A percentile compares a stretch with the other conserved stretches of the same genome.
These are phyloP conservation scores for Candida koratica DNA, from an alignment of 805 yeast genomes.

Conservation along the genomic window DNA sequence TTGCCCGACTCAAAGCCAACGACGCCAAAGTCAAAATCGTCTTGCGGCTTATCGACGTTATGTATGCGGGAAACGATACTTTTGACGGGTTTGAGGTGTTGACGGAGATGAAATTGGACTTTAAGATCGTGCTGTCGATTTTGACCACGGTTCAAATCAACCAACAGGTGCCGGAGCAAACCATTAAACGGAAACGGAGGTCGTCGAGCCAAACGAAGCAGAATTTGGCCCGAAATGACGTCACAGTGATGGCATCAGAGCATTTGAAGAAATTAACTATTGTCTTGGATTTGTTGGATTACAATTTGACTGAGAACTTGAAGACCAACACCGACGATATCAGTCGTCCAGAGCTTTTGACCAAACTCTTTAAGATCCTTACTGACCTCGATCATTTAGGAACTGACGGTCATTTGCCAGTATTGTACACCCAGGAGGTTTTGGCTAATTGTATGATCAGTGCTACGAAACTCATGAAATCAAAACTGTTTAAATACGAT, in stretches of 20 bases:
- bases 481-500: conserved; percentile 41
- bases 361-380: conserved; percentile 54
- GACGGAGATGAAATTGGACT: conserved; percentile 51
- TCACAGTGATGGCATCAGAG: conserved; percentile 68
- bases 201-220: conserved; percentile 74
- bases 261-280: conserved; percentile 77
- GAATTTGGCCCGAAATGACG: conserved; percentile 66
- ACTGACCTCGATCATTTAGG: conserved; percentile 82
- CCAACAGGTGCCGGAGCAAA: conserved; percentile 41
- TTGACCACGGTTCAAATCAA: conserved; percentile 59
- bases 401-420: conserved; percentile 87
- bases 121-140: conserved; percentile 54
- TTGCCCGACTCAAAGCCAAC: conserved; percentile 47
- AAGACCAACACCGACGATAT: conserved; percentile 16
- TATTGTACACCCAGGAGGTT: conserved; percentile 85
- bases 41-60: conserved; percentile 44
- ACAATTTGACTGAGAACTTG: conserved; percentile 33
- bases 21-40: conserved; percentile 58
- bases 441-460: conserved; percentile 81
- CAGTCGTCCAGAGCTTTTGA: conserved; percentile 45
- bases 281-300: conserved; percentile 74
- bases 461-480: conserved; percentile 55
- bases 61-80: conserved; percentile 23
- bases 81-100: conserved; percentile 44
- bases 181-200: conserved; percentile 71